A percentile compares a stretch with the other conserved stretches of the same genome.
These are phyloP conservation scores for Pythium brassicae DNA, from an alignment of 352 stramenopile genomes.

Conservation along the genomic window DNA sequence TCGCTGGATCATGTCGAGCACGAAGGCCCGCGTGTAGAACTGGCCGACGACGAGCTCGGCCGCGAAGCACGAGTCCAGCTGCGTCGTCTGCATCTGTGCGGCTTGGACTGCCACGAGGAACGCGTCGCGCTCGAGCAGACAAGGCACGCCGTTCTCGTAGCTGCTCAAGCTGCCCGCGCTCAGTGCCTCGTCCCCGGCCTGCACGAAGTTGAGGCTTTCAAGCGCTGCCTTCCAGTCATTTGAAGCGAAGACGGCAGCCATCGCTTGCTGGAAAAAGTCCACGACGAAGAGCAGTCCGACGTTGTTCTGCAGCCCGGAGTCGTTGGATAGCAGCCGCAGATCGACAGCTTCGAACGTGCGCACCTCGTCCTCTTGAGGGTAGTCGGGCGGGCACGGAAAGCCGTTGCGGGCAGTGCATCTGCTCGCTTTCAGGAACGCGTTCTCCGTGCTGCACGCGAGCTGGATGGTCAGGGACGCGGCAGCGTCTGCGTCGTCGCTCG, in stretches of 20 bases:
- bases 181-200: conserved; percentile 16
- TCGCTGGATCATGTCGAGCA: conserved; percentile 27
- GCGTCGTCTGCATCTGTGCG: conserved; percentile 18
- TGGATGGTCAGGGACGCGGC: conserved; percentile 12
- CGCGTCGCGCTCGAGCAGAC: conserved; percentile 26
- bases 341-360: conserved; percentile 23
- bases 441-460: conserved; percentile 23
- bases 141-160: conserved; percentile 19
- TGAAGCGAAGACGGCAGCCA: conserved; percentile 26
- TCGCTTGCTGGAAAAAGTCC: conserved; percentile 37
- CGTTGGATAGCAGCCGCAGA: conserved; percentile 9
- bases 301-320: conserved; percentile 35
- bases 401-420: conserved; percentile 23
- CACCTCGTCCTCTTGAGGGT: conserved; percentile 13
- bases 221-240: conserved; percentile 29
- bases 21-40: conserved; percentile 34
- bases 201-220: conserved; percentile 27
- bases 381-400: conserved; percentile 22
- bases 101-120: conserved; percentile 34
- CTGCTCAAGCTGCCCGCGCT: conserved; percentile 16
- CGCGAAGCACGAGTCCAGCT: conserved; percentile 35
- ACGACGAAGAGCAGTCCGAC: conserved; percentile 33
- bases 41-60: conserved; percentile 30
- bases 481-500: neutral
- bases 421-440: conserved; percentile 23